A percentile compares a stretch with the other conserved stretches of the same genome.
Conservation (phyloP, 2,329 filamentous ascomycete species). For the Scolecobasidium constrictum region DNA sequence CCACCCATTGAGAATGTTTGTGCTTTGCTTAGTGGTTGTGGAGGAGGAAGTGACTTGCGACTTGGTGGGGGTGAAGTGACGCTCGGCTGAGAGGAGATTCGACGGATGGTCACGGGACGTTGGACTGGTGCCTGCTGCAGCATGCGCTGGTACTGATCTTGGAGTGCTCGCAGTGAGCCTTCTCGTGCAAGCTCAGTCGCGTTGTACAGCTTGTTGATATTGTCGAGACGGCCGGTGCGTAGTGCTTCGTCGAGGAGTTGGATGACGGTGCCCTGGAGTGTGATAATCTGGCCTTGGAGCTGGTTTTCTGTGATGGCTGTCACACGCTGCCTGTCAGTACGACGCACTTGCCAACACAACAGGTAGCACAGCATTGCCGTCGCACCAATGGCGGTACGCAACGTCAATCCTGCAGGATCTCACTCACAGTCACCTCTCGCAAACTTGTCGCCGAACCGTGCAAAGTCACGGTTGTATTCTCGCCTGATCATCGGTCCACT, state of each 20-base stretch:
- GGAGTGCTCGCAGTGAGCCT: constrained; percentile 26
- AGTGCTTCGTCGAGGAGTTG: constrained; percentile 32
- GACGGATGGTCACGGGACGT: constrained; percentile 1
- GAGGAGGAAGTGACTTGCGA: not conserved
- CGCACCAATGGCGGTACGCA: not conserved
- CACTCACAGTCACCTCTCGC: constrained; percentile 29
- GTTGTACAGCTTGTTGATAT: constrained; percentile 27
- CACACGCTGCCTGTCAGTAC: constrained; percentile 13
- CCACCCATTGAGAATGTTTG: not conserved
- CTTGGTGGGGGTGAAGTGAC: constrained; percentile 2
- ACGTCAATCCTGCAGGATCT: no score
- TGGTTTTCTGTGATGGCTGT: constrained; percentile 30
- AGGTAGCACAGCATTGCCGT: not conserved
- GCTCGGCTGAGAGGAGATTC: constrained; percentile 6
- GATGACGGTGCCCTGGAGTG: constrained; percentile 33
- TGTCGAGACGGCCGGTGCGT: constrained; percentile 26
- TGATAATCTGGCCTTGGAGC: constrained; percentile 31
- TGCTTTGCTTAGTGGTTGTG: not conserved
- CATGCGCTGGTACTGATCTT: constrained; percentile 23
- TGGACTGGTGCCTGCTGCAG: constrained; percentile 8
- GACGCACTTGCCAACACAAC: no score
- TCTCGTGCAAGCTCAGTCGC: constrained; percentile 31
- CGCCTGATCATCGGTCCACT: constrained; percentile 24
- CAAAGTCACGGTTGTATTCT: constrained; percentile 26
- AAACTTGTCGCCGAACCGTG: constrained; percentile 24